Conservation (phyloP, 768 basidiomycete genomes). For the Calocybe cyanea region DNA sequence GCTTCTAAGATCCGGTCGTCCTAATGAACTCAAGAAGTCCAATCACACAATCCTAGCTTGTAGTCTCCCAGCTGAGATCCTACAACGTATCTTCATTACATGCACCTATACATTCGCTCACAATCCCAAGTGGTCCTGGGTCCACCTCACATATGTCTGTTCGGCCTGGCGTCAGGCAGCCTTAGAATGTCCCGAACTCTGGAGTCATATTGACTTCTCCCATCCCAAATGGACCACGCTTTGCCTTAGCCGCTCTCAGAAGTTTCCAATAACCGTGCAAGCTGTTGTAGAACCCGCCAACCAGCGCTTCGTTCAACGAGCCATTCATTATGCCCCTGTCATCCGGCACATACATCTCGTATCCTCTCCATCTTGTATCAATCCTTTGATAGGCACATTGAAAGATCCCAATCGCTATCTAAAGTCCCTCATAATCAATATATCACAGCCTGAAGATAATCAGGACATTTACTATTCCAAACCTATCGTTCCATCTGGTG, state of each 20-base stretch:
- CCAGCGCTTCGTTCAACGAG: constrained; percentile 26
- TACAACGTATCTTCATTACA: constrained; percentile 26
- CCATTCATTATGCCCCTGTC: constrained; percentile 31
- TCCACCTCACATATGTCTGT: constrained; percentile 32
- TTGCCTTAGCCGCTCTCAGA: constrained; percentile 28
- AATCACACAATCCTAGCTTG: constrained; percentile 11
- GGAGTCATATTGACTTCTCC: constrained; percentile 37
- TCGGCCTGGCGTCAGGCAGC: constrained; percentile 32
- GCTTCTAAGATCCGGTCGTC: constrained; percentile 11
- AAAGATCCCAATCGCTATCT: constrained; percentile 31
- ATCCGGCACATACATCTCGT: constrained; percentile 32
- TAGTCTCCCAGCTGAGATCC: constrained; percentile 25
- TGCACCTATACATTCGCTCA: constrained; percentile 21
- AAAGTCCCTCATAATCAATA: constrained; percentile 30
- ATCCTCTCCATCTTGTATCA: constrained; percentile 30
- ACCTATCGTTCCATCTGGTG: constrained; percentile 24
- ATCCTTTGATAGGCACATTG: constrained; percentile 29
- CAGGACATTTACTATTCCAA: constrained; percentile 19
- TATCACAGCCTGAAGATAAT: constrained; percentile 19
- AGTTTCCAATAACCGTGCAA: constrained; percentile 27
- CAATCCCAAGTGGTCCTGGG: constrained; percentile 30
- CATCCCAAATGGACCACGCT: constrained; percentile 29
- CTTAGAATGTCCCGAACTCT: constrained; percentile 27
- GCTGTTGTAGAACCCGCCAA: constrained; percentile 27
- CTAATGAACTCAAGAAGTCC: constrained; percentile 12